Conservation (phyloP, 257 asterid species). For the Thymus mandschuricus region DNA sequence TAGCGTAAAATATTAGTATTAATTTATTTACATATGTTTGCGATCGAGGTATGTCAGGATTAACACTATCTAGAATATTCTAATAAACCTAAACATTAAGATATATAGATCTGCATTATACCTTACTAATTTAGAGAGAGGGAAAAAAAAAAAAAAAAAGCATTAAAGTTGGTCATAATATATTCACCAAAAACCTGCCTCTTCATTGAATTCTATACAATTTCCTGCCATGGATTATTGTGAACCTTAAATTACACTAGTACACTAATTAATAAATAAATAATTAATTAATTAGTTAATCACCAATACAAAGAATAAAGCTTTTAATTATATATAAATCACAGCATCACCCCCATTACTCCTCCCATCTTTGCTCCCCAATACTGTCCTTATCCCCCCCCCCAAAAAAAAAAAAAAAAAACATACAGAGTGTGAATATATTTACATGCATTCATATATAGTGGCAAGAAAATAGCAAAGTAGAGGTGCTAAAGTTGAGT, state of each 20-base stretch:
- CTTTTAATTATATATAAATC: constrained; percentile 26
- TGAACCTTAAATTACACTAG: constrained; percentile 24
- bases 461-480: background rate
- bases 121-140: background rate
- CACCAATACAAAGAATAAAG: constrained; percentile 9
- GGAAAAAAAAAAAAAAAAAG: background rate
- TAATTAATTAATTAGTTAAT: background rate
- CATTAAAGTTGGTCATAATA: constrained; percentile 30
- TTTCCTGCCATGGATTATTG: constrained; percentile 43
- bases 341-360: constrained; percentile 6
- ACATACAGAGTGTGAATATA: background rate
- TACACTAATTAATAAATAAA: background rate
- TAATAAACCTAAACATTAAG: background rate
- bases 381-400: constrained; percentile 22
- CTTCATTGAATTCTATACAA: constrained; percentile 39
- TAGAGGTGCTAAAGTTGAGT: background rate
- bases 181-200: constrained; percentile 33
- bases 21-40: background rate
- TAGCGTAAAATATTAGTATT: background rate
- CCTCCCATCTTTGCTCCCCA: constrained; percentile 30
- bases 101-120: background rate
- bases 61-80: background rate
- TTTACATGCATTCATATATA: constrained; percentile 12
- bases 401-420: constrained; percentile 6
- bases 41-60: background rate